phyloP scores from a whole-genome alignment of 2,329 filamentous ascomycete species.

The Fusarium napiforme region DNA sequence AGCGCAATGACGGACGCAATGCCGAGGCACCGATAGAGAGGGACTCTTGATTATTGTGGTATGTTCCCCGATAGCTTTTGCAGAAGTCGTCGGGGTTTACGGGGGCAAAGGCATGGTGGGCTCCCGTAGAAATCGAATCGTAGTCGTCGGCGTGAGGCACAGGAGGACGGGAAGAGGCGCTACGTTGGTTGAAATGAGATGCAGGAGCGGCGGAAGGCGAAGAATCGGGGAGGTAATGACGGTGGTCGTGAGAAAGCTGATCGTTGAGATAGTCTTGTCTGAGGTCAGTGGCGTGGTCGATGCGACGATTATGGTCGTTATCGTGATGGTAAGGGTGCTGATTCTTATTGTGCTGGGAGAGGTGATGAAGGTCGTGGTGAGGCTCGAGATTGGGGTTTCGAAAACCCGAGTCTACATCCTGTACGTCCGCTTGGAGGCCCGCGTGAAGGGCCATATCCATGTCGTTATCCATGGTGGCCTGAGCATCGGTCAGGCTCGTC shows the following conservation, averaged over 20 bases:
- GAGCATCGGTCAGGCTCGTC: constrained; percentile 57
- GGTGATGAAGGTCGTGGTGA: constrained; percentile 38
- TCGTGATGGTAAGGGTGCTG: constrained; percentile 46
- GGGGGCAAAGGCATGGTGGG: constrained; percentile 54
- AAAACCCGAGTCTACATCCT: constrained; percentile 39
- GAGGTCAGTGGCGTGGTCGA: constrained; percentile 26
- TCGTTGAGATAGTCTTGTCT: constrained; percentile 39
- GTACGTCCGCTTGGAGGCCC: constrained; percentile 44
- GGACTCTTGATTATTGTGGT: constrained; percentile 50
- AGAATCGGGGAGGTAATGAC: constrained; percentile 32
- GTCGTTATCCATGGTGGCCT: constrained; percentile 60
- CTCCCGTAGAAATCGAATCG: constrained; percentile 36
- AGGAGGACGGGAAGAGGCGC: constrained; percentile 39
- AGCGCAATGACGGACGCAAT: constrained; percentile 57
- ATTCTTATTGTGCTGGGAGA: constrained; percentile 47
- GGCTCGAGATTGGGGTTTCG: constrained; percentile 40
- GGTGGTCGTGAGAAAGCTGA: constrained; percentile 35
- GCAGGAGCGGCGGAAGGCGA: constrained; percentile 34
- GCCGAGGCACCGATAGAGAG: constrained; percentile 54
- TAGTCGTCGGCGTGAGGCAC: constrained; percentile 41
- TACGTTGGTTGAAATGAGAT: constrained; percentile 27
- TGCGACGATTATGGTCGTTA: constrained; percentile 45
- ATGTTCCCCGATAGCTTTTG: constrained; percentile 58
- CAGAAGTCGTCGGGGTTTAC: constrained; percentile 68
- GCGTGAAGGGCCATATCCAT: constrained; percentile 49